Percentiles rank a stretch among this genome's conserved stretches.
Conservation (phyloP, 192 early-diverging fungal genomes). For the Cladochytrium replicatum region DNA sequence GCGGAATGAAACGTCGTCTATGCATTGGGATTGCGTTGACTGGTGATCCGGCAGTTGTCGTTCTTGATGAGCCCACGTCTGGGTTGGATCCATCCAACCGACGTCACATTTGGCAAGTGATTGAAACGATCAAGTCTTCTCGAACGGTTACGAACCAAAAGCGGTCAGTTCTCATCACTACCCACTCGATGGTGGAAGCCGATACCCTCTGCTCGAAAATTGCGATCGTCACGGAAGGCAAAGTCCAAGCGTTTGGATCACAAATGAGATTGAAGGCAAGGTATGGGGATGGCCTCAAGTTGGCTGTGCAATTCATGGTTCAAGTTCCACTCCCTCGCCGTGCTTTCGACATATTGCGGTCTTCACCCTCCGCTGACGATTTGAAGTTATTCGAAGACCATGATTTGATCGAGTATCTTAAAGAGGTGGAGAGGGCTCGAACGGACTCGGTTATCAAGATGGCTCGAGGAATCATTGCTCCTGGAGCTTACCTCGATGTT, state of each 20-base stretch:
- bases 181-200: conserved; percentile 7
- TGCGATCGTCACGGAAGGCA: conserved; percentile 24
- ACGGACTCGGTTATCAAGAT: background rate
- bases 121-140: background rate
- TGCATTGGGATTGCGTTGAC: conserved; percentile 25
- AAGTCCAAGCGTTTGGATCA: conserved; percentile 14
- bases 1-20: conserved; percentile 23
- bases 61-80: background rate
- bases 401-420: background rate
- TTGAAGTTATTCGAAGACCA: background rate
- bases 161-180: conserved; percentile 3
- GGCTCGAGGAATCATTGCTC: background rate
- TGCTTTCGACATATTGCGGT: too few relatives aligned
- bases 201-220: conserved; percentile 24
- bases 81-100: conserved; percentile 3
- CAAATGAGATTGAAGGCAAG: conserved; percentile 23
- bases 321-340: background rate
- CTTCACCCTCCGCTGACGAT: background rate
- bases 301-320: conserved; percentile 12
- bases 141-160: too few relatives aligned
- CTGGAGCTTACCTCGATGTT: background rate
- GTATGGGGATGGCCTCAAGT: conserved; percentile 24
- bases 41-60: conserved; percentile 8
- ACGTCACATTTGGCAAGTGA: conserved; percentile 8
- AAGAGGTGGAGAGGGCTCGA: background rate